Evolutionary conservation across 805 yeast genomes (phyloP), one percentile per base, ranked within the genome.

Genomic region (Cyberlindnera samutprakarnensis): DNA sequence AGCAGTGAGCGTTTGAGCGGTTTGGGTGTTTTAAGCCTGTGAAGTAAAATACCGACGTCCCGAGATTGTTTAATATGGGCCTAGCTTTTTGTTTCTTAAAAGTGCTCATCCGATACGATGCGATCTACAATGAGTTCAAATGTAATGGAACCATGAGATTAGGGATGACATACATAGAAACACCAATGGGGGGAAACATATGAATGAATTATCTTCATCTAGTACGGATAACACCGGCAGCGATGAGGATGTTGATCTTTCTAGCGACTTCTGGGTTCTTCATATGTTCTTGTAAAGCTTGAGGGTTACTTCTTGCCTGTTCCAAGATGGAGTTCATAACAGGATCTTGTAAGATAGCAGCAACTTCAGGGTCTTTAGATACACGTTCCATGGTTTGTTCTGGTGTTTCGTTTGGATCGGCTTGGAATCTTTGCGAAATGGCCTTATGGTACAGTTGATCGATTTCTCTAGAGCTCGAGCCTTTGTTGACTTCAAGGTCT

Each of bases 271-370:
- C 94, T 25, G 98, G 97, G 62, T 92, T 92, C 69, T 76, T 83
- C 96, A 92, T 87, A 63, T 92, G 98, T 51, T 90, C 96, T 57
- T 84, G 94, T 48, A 92, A 70, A 34, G 97, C 97, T 27, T 95
- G 95, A 31, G 98, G 98, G 56, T 92, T 83, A 38, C 76, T 84
- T 58, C 80, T 83, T 14, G 97, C 97, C 64, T 92, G 99, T 47
- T 75, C 80, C 56, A 92, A 70, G 44, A 92, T 92, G 35, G 90
- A 79, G 64, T 87, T 92, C 96, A 92, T 90, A 26, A 90, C 87
- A 10, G 96, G 96, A 55, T 88, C 96, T 57, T 82, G 86, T 61
- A 92, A 68, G 41, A 90, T 87, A 31, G 77, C 70, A 35, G 81
- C 85, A 36, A 90, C 82, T 63, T 88, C 96, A n/a, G 97, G 96